Evolutionary conservation across 228 moss, liverwort and hornwort genomes (phyloP).

Genomic region (Sphagnum magellanicum): DNA sequence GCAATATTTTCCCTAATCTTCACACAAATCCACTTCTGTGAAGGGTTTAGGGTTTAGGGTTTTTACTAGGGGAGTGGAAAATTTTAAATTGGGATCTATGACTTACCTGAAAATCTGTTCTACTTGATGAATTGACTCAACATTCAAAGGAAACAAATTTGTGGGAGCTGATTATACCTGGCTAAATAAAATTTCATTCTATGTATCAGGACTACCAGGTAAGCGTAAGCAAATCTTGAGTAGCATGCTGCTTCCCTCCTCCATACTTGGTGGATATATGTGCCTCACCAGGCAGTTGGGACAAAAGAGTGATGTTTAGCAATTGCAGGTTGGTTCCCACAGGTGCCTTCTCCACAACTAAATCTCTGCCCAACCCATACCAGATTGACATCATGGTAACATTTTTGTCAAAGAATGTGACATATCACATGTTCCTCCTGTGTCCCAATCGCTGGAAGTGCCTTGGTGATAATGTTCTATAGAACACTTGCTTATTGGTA

Average conservation of each 20-base stretch:
- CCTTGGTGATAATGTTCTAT: slow-evolving; percentile 51
- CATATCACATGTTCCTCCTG: slow-evolving; percentile 64
- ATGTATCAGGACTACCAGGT: slow-evolving; percentile 74
- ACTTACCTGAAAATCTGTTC: no score
- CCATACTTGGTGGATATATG: slow-evolving; percentile 70
- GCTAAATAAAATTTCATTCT: slow-evolving; percentile 72
- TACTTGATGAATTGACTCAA: no score
- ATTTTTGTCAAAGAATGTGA: slow-evolving; percentile 4
- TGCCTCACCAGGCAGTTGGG: slow-evolving; percentile 35
- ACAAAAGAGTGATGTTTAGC: slow-evolving; percentile 48
- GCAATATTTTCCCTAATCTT: no score
- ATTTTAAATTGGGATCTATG: no score
- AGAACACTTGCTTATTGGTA: slow-evolving; percentile 25
- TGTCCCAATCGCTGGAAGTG: slow-evolving; percentile 79
- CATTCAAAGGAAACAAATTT: no score
- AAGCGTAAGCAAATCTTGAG: slow-evolving; percentile 78
- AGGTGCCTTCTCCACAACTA: slow-evolving; percentile 38
- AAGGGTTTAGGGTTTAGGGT: no score
- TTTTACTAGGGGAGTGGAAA: no score
- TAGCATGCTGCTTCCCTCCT: slow-evolving; percentile 4
- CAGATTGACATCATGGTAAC: slow-evolving; percentile 2
- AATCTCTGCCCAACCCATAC: slow-evolving; percentile 19
- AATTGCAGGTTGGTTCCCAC: slow-evolving; percentile 30
- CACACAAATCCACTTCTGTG: no score
- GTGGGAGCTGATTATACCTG: background rate